Conservation (phyloP, 2,329 filamentous ascomycete genomes). For the Huntiella moniliformis region DNA sequence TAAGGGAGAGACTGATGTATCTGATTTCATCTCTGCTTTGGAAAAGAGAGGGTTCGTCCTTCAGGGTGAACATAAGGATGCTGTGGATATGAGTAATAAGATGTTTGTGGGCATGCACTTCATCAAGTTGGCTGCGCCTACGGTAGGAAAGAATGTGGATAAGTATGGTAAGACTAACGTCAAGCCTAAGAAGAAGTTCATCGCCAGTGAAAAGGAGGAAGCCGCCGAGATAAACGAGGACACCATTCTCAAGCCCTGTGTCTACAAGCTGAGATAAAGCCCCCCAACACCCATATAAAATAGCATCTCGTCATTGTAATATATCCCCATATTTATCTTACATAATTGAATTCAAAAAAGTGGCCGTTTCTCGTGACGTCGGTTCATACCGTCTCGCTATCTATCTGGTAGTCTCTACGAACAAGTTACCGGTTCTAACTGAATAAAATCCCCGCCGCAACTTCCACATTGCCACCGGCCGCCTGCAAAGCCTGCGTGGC, state of each 20-base stretch:
- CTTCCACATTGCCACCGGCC: conserved; percentile 69
- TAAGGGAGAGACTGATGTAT: conserved; percentile 64
- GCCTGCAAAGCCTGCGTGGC: conserved; percentile 68
- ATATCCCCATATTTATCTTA: not conserved
- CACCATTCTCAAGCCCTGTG: conserved; percentile 69
- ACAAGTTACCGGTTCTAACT: too few species aligned
- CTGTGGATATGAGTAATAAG: conserved; percentile 72
- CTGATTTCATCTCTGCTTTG: conserved; percentile 70
- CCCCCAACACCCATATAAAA: too few species aligned
- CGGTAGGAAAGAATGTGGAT: conserved; percentile 53
- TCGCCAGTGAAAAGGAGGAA: conserved; percentile 25
- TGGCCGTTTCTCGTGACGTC: too few species aligned
- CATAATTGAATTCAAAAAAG: too few species aligned
- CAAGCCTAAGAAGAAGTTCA: conserved; percentile 34
- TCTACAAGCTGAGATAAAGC: conserved; percentile 69
- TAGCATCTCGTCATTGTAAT: not conserved
- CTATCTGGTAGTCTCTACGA: too few species aligned
- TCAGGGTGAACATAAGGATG: conserved; percentile 36
- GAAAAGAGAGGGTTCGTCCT: conserved; percentile 69
- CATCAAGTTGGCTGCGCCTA: conserved; percentile 59
- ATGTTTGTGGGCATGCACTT: conserved; percentile 99
- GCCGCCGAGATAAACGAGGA: conserved; percentile 46
- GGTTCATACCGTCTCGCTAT: too few species aligned
- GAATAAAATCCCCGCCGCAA: conserved; percentile 67
- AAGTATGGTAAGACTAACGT: conserved; percentile 36